Percentiles rank a stretch among this genome's conserved stretches.
Evolutionary conservation across 2,329 filamentous ascomycete species (phyloP).

Genomic region (Penicillium janthinellum): DNA sequence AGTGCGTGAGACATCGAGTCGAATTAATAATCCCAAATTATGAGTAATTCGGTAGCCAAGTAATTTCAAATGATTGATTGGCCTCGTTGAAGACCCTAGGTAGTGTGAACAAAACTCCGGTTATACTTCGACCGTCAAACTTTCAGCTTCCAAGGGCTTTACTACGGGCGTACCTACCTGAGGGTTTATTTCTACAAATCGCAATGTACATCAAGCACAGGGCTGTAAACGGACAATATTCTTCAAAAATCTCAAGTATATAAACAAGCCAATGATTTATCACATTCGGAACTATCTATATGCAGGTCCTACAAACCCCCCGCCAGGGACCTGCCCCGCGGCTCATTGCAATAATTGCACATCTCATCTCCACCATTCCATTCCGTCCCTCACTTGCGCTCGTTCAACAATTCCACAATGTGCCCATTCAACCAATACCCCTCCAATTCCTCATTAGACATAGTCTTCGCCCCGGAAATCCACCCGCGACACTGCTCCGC

Average conservation of each 20-base stretch:
- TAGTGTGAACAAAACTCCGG: too few relatives aligned
- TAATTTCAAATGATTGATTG: too few relatives aligned
- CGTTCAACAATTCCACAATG: constrained; percentile 37
- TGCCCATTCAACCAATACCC: constrained; percentile 49
- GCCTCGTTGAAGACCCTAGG: too few relatives aligned
- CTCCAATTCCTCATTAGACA: constrained; percentile 36
- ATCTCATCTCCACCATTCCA: neutral
- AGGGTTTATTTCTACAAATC: too few relatives aligned
- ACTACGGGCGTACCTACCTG: too few relatives aligned
- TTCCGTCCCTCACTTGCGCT: constrained; percentile 21
- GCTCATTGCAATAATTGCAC: constrained; percentile 4
- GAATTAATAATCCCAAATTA: too few relatives aligned
- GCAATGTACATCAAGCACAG: too few relatives aligned
- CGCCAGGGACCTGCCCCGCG: neutral
- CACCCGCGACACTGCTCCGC: constrained; percentile 42
- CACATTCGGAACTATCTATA: neutral
- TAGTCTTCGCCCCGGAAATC: constrained; percentile 44
- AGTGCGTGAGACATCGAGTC: too few relatives aligned
- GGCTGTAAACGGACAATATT: neutral
- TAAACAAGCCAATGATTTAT: neutral
- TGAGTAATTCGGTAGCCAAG: too few relatives aligned
- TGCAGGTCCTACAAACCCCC: neutral
- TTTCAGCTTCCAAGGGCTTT: too few relatives aligned
- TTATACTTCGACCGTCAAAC: too few relatives aligned
- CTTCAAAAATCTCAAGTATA: too few relatives aligned